Evolutionary conservation across 768 basidiomycete genomes (phyloP).

Genomic region (Psilocybe cubensis): DNA sequence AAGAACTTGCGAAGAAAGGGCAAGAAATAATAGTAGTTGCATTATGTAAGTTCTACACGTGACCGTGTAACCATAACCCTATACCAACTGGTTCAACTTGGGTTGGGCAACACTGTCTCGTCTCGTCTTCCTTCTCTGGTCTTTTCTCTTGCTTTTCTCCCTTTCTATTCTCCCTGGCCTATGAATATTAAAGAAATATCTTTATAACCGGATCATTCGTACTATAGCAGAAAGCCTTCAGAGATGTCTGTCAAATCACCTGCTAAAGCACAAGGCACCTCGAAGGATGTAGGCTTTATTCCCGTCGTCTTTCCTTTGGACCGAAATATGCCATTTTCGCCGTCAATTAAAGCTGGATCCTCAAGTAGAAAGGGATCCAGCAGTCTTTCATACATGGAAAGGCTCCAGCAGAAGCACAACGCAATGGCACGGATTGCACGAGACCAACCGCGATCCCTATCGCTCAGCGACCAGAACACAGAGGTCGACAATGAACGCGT

Average conservation of each 20-base stretch:
- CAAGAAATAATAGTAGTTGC: too few relatives aligned
- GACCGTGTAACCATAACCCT: conserved; percentile 9
- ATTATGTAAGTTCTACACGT: not conserved
- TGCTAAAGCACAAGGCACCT: not conserved
- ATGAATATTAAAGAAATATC: not conserved
- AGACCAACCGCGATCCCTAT: conserved; percentile 28
- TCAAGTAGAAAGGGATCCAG: not conserved
- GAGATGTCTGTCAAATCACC: not conserved
- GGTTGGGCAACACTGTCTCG: not conserved
- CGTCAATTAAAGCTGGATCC: not conserved
- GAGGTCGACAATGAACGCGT: conserved; percentile 20
- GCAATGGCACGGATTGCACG: conserved; percentile 30
- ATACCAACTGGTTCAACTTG: not conserved
- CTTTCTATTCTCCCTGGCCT: not conserved
- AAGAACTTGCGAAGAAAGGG: too few relatives aligned
- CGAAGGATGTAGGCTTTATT: not conserved
- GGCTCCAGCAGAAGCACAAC: conserved; percentile 17
- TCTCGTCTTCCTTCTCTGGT: not conserved
- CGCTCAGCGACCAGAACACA: conserved; percentile 11
- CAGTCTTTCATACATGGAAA: not conserved
- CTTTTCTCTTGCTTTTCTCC: not conserved
- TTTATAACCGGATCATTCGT: not conserved
- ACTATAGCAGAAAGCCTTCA: not conserved
- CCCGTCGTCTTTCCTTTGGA: conserved; percentile 8
- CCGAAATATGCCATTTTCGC: not conserved